Percentiles rank a stretch among this genome's conserved stretches.
phyloP scores from a whole-genome alignment of 2,329 filamentous ascomycete species.

The Knufia petricola region DNA sequence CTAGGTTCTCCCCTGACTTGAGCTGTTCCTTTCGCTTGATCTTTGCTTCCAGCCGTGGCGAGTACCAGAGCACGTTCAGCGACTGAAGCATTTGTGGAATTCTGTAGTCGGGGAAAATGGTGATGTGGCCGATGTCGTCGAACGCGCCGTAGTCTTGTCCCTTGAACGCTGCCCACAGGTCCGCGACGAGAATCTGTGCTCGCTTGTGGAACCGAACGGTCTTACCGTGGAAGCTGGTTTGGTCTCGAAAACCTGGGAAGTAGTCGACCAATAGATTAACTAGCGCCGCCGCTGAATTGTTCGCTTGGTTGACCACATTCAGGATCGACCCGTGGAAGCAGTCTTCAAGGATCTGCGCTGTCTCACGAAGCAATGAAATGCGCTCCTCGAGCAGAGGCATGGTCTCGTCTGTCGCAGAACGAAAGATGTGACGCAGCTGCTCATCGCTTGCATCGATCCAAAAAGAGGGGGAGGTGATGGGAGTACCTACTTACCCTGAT shows the following conservation, averaged over 20 bases:
- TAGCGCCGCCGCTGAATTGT: constrained; percentile 69
- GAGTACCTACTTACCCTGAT: constrained; percentile 50
- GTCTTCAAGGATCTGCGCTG: constrained; percentile 69
- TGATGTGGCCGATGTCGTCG: constrained; percentile 84
- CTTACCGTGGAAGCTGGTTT: constrained; percentile 62
- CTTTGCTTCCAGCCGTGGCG: constrained; percentile 63
- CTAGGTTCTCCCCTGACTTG: constrained; percentile 64
- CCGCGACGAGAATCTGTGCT: constrained; percentile 90
- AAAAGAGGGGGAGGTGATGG: constrained; percentile 79
- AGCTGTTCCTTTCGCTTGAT: constrained; percentile 58
- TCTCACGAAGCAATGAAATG: constrained; percentile 69
- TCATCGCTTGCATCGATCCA: constrained; percentile 74
- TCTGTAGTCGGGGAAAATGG: constrained; percentile 98
- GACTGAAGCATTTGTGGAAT: constrained; percentile 86
- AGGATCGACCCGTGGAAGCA: constrained; percentile 66
- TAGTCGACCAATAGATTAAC: constrained; percentile 77
- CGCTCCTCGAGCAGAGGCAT: constrained; percentile 77
- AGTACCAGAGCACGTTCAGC: constrained; percentile 74
- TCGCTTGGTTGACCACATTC: constrained; percentile 63
- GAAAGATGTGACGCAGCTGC: constrained; percentile 65
- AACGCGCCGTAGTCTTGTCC: constrained; percentile 72
- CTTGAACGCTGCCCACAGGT: constrained; percentile 92
- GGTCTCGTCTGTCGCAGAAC: constrained; percentile 73
- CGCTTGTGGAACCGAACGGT: constrained; percentile 80
- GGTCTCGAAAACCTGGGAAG: constrained; percentile 70